Conservation (phyloP, 306 rosid genomes). For the Fragaria nilgerrensis region DNA sequence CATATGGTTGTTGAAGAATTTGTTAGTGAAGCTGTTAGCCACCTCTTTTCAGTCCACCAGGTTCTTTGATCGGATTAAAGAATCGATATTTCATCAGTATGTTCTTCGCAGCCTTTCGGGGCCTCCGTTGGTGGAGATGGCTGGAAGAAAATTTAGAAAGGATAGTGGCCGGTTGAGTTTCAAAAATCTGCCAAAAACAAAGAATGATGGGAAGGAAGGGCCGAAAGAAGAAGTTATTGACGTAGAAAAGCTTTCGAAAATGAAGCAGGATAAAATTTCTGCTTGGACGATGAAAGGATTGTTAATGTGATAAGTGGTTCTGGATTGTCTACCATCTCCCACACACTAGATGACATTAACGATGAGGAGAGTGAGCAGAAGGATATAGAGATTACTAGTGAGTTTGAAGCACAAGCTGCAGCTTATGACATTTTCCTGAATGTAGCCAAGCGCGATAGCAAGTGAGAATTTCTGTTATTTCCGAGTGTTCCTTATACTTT, state of each 20-base stretch:
- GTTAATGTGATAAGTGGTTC: conserved; percentile 59
- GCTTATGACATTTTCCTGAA: conserved; percentile 63
- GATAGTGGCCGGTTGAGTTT: conserved; percentile 53
- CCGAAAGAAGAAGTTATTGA: conserved; percentile 70
- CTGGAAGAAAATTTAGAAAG: conserved; percentile 37
- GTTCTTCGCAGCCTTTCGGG: conserved; percentile 70
- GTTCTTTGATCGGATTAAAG: conserved; percentile 87
- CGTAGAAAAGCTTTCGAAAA: conserved; percentile 71
- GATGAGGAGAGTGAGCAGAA: conserved; percentile 48
- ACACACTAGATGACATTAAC: conserved; percentile 36
- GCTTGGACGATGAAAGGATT: conserved; percentile 91
- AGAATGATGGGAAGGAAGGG: conserved; percentile 32
- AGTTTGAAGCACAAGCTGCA: conserved; percentile 78
- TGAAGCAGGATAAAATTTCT: conserved; percentile 72
- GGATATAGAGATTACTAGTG: conserved; percentile 67
- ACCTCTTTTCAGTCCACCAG: conserved; percentile 65
- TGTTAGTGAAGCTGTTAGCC: conserved; percentile 64
- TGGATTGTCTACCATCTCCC: conserved; percentile 65
- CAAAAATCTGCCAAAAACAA: conserved; percentile 34
- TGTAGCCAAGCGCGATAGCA: conserved; percentile 61
- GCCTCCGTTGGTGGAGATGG: conserved; percentile 68
- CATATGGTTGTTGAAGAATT: conserved; percentile 60
- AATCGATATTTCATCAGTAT: conserved; percentile 77
- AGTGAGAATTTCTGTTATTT: conserved; percentile 40
- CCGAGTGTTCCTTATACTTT: neutral